Evolutionary conservation across 2,329 filamentous ascomycete species (phyloP).

Genomic region (Fusarium euwallaceae): DNA sequence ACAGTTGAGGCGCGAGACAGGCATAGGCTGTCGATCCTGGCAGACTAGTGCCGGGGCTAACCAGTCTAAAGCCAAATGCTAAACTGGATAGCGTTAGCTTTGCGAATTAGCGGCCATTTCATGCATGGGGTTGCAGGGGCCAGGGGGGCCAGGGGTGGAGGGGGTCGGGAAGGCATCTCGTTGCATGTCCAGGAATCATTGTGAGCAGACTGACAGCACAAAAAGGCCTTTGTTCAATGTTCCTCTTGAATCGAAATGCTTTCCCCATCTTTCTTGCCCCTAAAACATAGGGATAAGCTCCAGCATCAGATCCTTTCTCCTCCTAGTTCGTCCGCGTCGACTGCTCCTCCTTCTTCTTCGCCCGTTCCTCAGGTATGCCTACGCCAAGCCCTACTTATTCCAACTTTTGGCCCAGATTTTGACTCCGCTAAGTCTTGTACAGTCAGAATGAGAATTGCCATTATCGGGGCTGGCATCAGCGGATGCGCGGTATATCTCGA

Average conservation of each 20-base stretch:
- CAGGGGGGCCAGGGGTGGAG: no score
- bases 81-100: constrained; percentile 21
- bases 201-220: neutral
- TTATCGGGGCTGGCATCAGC: constrained; percentile 45
- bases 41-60: neutral
- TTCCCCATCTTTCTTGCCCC: no score
- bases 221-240: neutral
- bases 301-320: neutral
- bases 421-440: no score
- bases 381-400: neutral
- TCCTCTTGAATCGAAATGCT: neutral
- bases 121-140: neutral
- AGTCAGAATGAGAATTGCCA: constrained; percentile 40
- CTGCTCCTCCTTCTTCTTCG: neutral
- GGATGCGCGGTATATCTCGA: constrained; percentile 44
- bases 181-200: neutral
- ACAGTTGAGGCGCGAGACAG: neutral
- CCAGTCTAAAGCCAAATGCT: neutral
- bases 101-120: constrained; percentile 15
- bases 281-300: neutral
- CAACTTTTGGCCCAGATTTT: neutral
- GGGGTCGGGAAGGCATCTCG: no score
- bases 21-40: neutral
- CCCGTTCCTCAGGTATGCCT: neutral
- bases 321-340: neutral